These are phyloP conservation scores for Dactylella cylindrospora DNA, from an alignment of 2,329 filamentous ascomycete species.

Conservation along the genomic window DNA sequence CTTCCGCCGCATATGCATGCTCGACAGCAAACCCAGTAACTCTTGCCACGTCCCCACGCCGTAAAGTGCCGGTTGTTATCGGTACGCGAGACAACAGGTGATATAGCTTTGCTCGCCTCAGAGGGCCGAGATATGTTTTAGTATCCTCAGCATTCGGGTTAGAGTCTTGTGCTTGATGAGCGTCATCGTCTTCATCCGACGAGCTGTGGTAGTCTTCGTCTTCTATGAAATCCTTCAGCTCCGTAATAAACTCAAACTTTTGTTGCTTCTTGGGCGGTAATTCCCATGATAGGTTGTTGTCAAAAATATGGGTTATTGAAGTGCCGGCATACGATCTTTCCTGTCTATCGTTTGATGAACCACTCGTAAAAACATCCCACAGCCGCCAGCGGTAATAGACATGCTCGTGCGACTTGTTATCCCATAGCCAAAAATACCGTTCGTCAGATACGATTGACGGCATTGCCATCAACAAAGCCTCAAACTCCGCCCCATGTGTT, in stretches of 20 bases:
- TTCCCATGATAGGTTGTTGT: constrained; percentile 69
- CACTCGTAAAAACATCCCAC: constrained; percentile 68
- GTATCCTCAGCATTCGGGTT: constrained; percentile 51
- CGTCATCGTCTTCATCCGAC: constrained; percentile 72
- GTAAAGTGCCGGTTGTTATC: constrained; percentile 69
- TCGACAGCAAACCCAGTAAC: constrained; percentile 86
- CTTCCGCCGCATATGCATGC: constrained; percentile 78
- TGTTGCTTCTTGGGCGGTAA: constrained; percentile 69
- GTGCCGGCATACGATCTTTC: constrained; percentile 43
- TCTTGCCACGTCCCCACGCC: constrained; percentile 81
- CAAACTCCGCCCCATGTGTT: constrained; percentile 79
- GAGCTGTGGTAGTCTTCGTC: constrained; percentile 84
- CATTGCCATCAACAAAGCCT: constrained; percentile 85
- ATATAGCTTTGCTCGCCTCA: constrained; percentile 79
- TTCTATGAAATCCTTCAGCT: constrained; percentile 75
- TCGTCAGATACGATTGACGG: constrained; percentile 81
- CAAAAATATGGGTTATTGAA: constrained; percentile 60
- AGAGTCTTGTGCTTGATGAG: constrained; percentile 52
- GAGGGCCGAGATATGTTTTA: constrained; percentile 72
- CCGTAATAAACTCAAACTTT: constrained; percentile 77
- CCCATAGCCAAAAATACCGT: constrained; percentile 93
- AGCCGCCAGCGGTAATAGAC: constrained; percentile 92
- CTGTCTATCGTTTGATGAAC: constrained; percentile 16
- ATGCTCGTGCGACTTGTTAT: constrained; percentile 73
- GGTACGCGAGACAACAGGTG: constrained; percentile 83